Base-by-base conservation (phyloP, 345 rosid genomes). In the Pistacia vera region DNA sequence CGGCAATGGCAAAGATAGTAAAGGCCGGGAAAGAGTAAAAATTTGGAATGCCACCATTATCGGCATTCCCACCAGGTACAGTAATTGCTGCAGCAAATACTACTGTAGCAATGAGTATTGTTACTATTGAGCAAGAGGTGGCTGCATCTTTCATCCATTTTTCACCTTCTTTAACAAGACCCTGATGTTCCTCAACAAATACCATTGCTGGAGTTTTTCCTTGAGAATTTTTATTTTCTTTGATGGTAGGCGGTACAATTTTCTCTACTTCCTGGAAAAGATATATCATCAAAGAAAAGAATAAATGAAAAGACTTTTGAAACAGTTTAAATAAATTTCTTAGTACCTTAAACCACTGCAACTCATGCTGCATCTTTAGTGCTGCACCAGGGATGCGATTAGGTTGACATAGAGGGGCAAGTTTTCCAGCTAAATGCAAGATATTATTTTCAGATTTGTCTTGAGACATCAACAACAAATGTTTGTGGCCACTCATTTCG, bases 301-400 rank as follows among this genome's bases (percentile, higher is more conserved):
- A 30, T 30, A 30, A 30, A 30, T 30, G 33, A 30, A 30, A 30
- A 30, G 33, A 30, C 33, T 30, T 30, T 30, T 30, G 33, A 30
- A 30, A 30, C 33, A 30, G 33, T 30, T 30, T 30, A 30, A 30
- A 30, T 5, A 30, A 30, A 30, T 30, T 30, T 30, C 33, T 30
- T 17, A 30, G 0, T 28, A 79, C 85, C 83, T 82, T 82, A 63
- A 79, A 82, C 85, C 85, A 79, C 65, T 82, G 81, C 56, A 82
- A 76, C 76, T 82, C 83, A 4, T 78, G 80, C 70, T 82, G 85
- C 82, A 79, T 73, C 61, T 80, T 81, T 70, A 74, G 76, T 20
- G 86, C 63, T 18, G 86, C 77, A 0, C 86, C 83, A 20, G 72
- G 72, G 36, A 77, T 73, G 4, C 25, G 49, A 44, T 63, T 65